phyloP scores from a whole-genome alignment of 2,329 filamentous ascomycete genomes.

The Monascus ruber region DNA sequence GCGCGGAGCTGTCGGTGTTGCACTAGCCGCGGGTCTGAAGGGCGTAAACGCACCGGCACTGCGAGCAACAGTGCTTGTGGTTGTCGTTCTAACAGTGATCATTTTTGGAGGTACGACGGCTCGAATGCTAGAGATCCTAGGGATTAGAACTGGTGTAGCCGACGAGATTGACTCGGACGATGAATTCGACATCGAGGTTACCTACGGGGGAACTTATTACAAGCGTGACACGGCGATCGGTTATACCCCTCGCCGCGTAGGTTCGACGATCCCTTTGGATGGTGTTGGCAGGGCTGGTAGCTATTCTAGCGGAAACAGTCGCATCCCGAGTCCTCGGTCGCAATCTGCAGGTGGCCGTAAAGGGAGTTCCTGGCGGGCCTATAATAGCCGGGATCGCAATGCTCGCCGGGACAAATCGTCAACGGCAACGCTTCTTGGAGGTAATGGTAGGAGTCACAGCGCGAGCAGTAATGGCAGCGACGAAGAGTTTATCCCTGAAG shows the following conservation, averaged over 20 bases:
- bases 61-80: slow-evolving; percentile 89
- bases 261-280: slow-evolving; percentile 47
- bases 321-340: slow-evolving; percentile 39
- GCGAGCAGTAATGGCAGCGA: slow-evolving; percentile 24
- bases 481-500: slow-evolving; percentile 39
- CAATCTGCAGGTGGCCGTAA: slow-evolving; percentile 19
- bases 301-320: slow-evolving; percentile 47
- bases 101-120: slow-evolving; percentile 97
- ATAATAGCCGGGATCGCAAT: slow-evolving; percentile 35
- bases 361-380: slow-evolving; percentile 35
- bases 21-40: slow-evolving; percentile 75
- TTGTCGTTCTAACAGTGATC: slow-evolving; percentile 94
- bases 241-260: slow-evolving; percentile 55
- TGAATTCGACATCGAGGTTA: slow-evolving; percentile 89
- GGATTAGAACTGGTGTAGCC: slow-evolving; percentile 91
- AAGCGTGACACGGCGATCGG: slow-evolving; percentile 72
- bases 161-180: slow-evolving; percentile 97
- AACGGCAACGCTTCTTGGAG: slow-evolving; percentile 42
- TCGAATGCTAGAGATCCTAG: slow-evolving; percentile 91
- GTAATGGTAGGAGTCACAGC: slow-evolving; percentile 27
- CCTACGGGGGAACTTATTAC: slow-evolving; percentile 61
- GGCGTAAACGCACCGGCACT: slow-evolving; percentile 73
- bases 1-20: slow-evolving; percentile 89
- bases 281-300: slow-evolving; percentile 36
- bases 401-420: slow-evolving; percentile 30